Conservation (phyloP, 345 rosid genomes). For the Pistacia vera region DNA sequence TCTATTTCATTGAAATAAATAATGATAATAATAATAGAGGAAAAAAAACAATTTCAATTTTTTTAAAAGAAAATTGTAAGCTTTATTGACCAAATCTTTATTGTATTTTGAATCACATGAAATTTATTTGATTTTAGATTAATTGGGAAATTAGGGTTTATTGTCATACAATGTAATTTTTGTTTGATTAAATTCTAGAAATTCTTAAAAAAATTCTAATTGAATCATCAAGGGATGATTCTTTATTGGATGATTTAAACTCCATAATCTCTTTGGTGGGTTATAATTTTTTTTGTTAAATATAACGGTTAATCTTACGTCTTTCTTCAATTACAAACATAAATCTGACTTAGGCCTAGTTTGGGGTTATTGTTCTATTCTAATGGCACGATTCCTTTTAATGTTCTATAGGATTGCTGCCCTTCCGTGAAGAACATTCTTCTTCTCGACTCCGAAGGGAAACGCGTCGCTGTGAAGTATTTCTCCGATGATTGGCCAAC, state of each 20-base stretch:
- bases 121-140: not conserved
- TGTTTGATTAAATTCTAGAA: too few species aligned
- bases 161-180: not conserved
- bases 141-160: not conserved
- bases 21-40: not conserved
- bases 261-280: too few species aligned
- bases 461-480: constrained; percentile 87
- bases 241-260: not conserved
- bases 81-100: too few species aligned
- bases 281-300: too few species aligned
- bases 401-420: constrained; percentile 60
- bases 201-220: too few species aligned
- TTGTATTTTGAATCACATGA: too few species aligned
- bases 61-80: too few species aligned
- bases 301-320: too few species aligned
- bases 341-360: too few species aligned
- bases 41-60: not conserved
- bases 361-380: not conserved
- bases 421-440: constrained; percentile 86
- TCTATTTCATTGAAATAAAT: not conserved
- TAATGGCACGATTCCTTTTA: not conserved
- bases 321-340: too few species aligned
- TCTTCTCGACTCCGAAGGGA: constrained; percentile 92
- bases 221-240: too few species aligned
- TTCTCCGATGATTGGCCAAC: constrained; percentile 94